Percentiles rank a stretch among this genome's conserved stretches.
Evolutionary conservation across 78 protist species (phyloP).

Genomic region (Acrasis kona): DNA sequence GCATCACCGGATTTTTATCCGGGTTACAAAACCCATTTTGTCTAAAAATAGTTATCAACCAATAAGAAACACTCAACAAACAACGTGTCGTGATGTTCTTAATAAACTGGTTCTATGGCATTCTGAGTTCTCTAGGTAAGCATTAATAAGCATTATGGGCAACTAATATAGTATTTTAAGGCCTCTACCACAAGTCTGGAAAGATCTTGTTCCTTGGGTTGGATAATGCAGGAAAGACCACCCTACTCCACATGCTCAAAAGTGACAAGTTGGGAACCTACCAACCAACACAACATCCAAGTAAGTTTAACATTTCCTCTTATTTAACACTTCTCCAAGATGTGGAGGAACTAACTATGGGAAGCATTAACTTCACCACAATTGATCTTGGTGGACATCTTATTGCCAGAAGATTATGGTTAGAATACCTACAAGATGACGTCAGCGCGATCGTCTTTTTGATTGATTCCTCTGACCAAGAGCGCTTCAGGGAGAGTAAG

Average conservation of each 20-base stretch:
- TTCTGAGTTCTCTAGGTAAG: no score
- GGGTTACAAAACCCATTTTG: no score
- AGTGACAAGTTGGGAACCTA: conserved; percentile 37
- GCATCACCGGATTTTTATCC: no score
- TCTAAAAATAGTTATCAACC: no score
- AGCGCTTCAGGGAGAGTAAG: conserved; percentile 86
- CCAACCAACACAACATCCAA: background rate
- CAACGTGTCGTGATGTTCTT: no score
- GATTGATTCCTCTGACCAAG: conserved; percentile 82
- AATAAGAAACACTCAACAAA: no score
- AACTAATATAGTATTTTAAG: background rate
- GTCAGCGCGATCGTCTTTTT: conserved; percentile 91
- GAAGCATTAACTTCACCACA: conserved; percentile 75
- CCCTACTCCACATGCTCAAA: conserved; percentile 92
- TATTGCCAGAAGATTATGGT: conserved; percentile 84
- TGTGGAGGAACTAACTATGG: conserved; percentile 89
- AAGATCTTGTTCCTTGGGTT: conserved; percentile 96
- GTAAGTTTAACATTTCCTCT: no score
- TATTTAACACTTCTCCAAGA: conserved; percentile 10
- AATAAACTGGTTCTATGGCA: no score
- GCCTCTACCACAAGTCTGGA: conserved; percentile 11
- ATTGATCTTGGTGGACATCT: conserved; percentile 98
- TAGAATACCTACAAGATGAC: conserved; percentile 73
- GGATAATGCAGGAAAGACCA: conserved; percentile 99
- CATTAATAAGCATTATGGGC: no score